Percentiles rank a stretch among this genome's conserved stretches.
phyloP scores from a whole-genome alignment of 345 rosid species.

The Populus tremula region DNA sequence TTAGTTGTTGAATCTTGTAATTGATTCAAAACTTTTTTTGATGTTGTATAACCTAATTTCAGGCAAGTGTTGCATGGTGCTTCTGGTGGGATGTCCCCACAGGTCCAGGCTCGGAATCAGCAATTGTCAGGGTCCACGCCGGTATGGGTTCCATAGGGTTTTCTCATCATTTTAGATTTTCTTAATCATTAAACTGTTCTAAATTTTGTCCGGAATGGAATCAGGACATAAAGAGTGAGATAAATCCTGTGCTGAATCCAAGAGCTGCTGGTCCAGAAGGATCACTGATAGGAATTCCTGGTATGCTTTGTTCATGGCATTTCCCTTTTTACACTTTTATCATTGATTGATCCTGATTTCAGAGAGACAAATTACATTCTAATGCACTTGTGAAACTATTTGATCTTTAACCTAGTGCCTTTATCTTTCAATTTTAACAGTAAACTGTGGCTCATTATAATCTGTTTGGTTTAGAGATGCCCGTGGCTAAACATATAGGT shows the following conservation, averaged over 20 bases:
- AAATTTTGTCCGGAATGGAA: constrained; percentile 27
- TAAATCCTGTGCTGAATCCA: constrained; percentile 79
- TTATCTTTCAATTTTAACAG: not conserved
- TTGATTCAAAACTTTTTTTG: not conserved
- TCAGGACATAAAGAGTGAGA: constrained; percentile 90
- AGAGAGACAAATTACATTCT: constrained; percentile 6
- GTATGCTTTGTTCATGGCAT: constrained; percentile 37
- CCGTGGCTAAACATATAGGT: constrained; percentile 8
- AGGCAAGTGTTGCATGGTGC: constrained; percentile 95
- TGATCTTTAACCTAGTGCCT: not conserved
- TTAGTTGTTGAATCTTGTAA: not conserved
- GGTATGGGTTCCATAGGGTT: constrained; percentile 39
- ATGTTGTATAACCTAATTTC: constrained; percentile 26
- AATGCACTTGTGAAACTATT: not conserved
- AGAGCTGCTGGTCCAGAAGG: constrained; percentile 87
- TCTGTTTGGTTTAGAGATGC: constrained; percentile 7
- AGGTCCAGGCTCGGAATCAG: constrained; percentile 82
- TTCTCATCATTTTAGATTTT: not conserved
- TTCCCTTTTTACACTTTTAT: constrained; percentile 3
- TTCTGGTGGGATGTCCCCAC: constrained; percentile 82
- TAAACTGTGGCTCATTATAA: not conserved
- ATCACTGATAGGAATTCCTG: constrained; percentile 87
- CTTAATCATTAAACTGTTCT: constrained; percentile 10
- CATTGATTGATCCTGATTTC: constrained; percentile 5
- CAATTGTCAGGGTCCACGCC: constrained; percentile 71